Conservation (phyloP, 2,329 filamentous ascomycete species). For the Dendryphion nanum region DNA sequence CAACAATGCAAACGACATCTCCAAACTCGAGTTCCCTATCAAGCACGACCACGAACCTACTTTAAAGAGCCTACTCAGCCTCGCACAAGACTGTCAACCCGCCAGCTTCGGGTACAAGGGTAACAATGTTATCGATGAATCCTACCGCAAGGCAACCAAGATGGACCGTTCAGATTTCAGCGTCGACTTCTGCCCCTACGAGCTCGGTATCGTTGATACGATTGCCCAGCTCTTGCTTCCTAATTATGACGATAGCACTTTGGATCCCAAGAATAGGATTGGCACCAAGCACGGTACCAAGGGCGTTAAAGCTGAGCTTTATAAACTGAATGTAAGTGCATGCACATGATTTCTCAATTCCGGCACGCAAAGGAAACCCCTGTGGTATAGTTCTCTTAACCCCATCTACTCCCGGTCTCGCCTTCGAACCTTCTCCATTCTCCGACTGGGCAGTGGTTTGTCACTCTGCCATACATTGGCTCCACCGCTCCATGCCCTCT, state of each 20-base stretch:
- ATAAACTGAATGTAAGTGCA: slow-evolving; percentile 53
- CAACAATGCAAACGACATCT: neutral
- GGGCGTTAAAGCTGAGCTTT: slow-evolving; percentile 53
- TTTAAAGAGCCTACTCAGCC: slow-evolving; percentile 1
- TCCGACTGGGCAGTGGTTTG: too few relatives aligned
- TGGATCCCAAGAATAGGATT: too few relatives aligned
- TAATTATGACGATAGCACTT: slow-evolving; percentile 7
- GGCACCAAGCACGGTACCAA: slow-evolving; percentile 9
- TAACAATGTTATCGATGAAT: slow-evolving; percentile 51
- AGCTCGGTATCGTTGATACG: slow-evolving; percentile 52
- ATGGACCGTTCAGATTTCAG: slow-evolving; percentile 50
- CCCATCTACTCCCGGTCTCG: too few relatives aligned
- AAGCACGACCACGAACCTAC: neutral
- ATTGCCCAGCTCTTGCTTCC: slow-evolving; percentile 50
- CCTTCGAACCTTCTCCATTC: too few relatives aligned
- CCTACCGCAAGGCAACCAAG: slow-evolving; percentile 54
- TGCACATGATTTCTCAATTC: neutral
- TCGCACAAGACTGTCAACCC: slow-evolving; percentile 31
- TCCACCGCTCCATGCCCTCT: too few relatives aligned
- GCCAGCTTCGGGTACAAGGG: slow-evolving; percentile 51
- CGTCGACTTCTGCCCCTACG: slow-evolving; percentile 52
- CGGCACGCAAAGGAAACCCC: too few relatives aligned
- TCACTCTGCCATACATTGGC: too few relatives aligned
- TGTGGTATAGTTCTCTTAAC: too few relatives aligned
- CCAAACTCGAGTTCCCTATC: slow-evolving; percentile 5